A percentile compares a stretch with the other conserved stretches of the same genome.
These are phyloP conservation scores for Nemophila menziesii DNA, from an alignment of 257 asterid species.

Conservation along the genomic window DNA sequence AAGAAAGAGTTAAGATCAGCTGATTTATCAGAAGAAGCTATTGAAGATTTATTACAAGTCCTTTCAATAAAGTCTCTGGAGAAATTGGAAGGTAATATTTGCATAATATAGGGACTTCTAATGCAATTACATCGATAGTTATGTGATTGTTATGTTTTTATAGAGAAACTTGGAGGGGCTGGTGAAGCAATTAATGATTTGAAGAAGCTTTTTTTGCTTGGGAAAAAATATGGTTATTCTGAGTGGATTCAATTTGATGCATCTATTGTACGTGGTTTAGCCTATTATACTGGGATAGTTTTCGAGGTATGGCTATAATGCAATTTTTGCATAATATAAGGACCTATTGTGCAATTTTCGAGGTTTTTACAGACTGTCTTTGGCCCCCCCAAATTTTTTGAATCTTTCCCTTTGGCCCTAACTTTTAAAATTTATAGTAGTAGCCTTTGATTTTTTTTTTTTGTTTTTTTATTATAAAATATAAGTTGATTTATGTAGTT, in stretches of 20 bases:
- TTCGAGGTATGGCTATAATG: slow-evolving; percentile 53
- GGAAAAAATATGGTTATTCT: slow-evolving; percentile 72
- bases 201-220: slow-evolving; percentile 71
- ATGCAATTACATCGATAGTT: neutral
- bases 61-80: slow-evolving; percentile 71
- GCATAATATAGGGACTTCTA: no score
- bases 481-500: no score
- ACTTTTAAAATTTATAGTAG: no score
- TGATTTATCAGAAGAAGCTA: slow-evolving; percentile 72
- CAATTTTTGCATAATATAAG: neutral
- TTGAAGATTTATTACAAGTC: slow-evolving; percentile 76
- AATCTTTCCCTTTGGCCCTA: no score
- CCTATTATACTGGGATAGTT: slow-evolving; percentile 92
- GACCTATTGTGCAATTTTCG: neutral
- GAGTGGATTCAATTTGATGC: slow-evolving; percentile 99
- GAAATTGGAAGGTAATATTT: slow-evolving; percentile 61
- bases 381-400: no score
- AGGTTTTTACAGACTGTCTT: no score
- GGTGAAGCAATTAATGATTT: slow-evolving; percentile 76
- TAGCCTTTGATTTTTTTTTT: no score
- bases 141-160: neutral
- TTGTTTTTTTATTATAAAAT: no score
- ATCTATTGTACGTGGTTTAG: slow-evolving; percentile 86
- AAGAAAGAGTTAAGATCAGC: slow-evolving; percentile 71
- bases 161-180: slow-evolving; percentile 72